Evolutionary conservation across 768 basidiomycete genomes (phyloP), one percentile per base, ranked within the genome.

Genomic region (Lentinula guzmanii): DNA sequence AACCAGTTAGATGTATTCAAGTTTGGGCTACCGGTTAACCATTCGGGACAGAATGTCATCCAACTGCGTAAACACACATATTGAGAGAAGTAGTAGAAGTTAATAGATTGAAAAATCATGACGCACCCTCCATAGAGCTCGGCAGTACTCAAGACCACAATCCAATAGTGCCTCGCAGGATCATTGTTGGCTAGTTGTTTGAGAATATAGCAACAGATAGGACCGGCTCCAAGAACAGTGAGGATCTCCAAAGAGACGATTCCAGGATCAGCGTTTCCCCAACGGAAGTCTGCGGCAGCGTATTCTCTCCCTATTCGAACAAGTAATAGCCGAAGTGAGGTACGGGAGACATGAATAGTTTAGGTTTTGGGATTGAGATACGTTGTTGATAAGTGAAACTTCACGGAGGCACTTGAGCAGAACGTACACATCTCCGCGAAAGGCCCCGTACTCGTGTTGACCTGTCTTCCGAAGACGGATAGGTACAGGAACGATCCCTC

Each of bases 21-120:
- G 70, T 80, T 89, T 0, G 86, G 84, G 67, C 83, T 89, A 18
- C 89, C 90, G 1, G 82, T 86, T 52, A 93, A 74, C 90, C 90
- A 93, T 73, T 93, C 91, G 0, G 91, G 91, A 68, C 86, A 87
- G 74, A 93, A 93, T 2, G 91, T 93, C 91, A 93, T 92, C 86
- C 86, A 92, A 34, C 86, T 87, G 62, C 37, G 39, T 18, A 34
- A 39, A n/a, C 4, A n/a, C 4, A 52, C 5, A 24, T 16, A 37
- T 21, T n/a, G 45, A 24, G 41, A 33, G 41, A 46, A 24, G 28
- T 33, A 28, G 16, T 10, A n/a, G 11, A 24, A 55, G 15, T 33
- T 46, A 31, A 52, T 8, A 6, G 37, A 8, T 6, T 5, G 21
- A 33, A 42, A 9, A n/a, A n/a, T 7, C 41, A 4, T 34, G n/a